These are phyloP conservation scores for Phellopilus nigrolimitatus DNA, from an alignment of 1,284 basidiomycete genomes.

Conservation along the genomic window DNA sequence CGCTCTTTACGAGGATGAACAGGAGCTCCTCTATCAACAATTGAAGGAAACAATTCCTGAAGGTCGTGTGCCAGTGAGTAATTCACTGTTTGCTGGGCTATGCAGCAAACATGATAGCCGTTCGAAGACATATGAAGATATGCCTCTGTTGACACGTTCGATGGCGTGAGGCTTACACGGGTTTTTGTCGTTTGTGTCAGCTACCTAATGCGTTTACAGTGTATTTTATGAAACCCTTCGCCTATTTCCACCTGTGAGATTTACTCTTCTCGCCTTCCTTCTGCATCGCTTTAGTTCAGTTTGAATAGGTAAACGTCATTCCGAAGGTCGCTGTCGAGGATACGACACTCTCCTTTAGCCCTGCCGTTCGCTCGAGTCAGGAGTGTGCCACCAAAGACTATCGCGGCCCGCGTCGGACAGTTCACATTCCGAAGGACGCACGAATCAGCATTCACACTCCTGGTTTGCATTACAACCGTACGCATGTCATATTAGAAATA, in stretches of 20 bases:
- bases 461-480: slow-evolving; percentile 44
- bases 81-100: not conserved
- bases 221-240: no score
- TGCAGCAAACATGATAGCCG: slow-evolving; percentile 7
- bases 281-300: slow-evolving; percentile 23
- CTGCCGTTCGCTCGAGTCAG: slow-evolving; percentile 32
- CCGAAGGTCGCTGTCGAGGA: slow-evolving; percentile 48
- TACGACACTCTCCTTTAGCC: slow-evolving; percentile 35
- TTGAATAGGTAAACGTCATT: slow-evolving; percentile 39
- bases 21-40: slow-evolving; percentile 54
- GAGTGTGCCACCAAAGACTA: not conserved
- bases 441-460: slow-evolving; percentile 36
- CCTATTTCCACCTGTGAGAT: slow-evolving; percentile 57
- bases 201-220: not conserved
- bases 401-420: slow-evolving; percentile 23
- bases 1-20: slow-evolving; percentile 52
- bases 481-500: no score
- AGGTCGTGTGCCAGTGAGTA: slow-evolving; percentile 38
- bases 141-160: slow-evolving; percentile 40
- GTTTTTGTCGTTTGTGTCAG: slow-evolving; percentile 8
- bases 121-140: slow-evolving; percentile 47
- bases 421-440: slow-evolving; percentile 44
- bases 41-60: slow-evolving; percentile 41
- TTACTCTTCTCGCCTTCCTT: slow-evolving; percentile 58
- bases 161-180: slow-evolving; percentile 35